A percentile compares a stretch with the other conserved stretches of the same genome.
These are phyloP conservation scores for Ophiostoma montium DNA, from an alignment of 2,329 filamentous ascomycete species.

Conservation along the genomic window DNA sequence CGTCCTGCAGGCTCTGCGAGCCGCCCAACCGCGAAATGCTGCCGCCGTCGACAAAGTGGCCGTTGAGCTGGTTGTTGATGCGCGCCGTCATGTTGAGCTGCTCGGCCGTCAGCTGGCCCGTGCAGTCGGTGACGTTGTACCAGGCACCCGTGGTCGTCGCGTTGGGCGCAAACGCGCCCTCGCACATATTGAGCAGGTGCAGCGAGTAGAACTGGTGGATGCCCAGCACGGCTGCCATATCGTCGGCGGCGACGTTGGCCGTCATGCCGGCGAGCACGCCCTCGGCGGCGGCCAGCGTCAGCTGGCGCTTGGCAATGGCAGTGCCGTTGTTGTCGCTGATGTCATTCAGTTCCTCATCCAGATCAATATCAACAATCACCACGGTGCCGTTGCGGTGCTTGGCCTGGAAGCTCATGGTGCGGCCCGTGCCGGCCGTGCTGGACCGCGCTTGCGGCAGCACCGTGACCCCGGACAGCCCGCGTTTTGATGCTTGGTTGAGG, in stretches of 20 bases:
- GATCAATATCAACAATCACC: background rate
- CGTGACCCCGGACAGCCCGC: conserved; percentile 13
- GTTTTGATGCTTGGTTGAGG: conserved; percentile 14
- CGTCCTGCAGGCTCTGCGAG: conserved; percentile 29
- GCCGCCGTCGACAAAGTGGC: conserved; percentile 29
- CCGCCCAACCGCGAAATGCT: conserved; percentile 32
- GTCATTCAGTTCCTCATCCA: background rate
- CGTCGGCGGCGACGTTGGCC: conserved; percentile 13
- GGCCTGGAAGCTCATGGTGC: background rate
- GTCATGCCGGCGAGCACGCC: conserved; percentile 13
- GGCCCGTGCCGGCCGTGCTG: background rate
- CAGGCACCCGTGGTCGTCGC: conserved; percentile 13
- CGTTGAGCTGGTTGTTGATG: conserved; percentile 30
- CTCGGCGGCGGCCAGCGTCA: conserved; percentile 13
- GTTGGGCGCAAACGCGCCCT: conserved; percentile 18
- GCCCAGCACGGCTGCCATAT: conserved; percentile 17
- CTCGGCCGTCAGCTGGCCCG: conserved; percentile 11
- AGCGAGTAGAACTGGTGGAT: conserved; percentile 22
- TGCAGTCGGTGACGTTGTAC: conserved; percentile 17
- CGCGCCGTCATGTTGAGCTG: conserved; percentile 30
- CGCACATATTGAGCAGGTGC: conserved; percentile 19
- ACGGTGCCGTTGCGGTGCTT: conserved; percentile 5
- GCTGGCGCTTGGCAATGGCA: conserved; percentile 7
- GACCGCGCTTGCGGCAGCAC: conserved; percentile 10
- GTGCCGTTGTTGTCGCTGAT: background rate